phyloP scores from a whole-genome alignment of 768 basidiomycete genomes.

The Boletus tylopilopsis region DNA sequence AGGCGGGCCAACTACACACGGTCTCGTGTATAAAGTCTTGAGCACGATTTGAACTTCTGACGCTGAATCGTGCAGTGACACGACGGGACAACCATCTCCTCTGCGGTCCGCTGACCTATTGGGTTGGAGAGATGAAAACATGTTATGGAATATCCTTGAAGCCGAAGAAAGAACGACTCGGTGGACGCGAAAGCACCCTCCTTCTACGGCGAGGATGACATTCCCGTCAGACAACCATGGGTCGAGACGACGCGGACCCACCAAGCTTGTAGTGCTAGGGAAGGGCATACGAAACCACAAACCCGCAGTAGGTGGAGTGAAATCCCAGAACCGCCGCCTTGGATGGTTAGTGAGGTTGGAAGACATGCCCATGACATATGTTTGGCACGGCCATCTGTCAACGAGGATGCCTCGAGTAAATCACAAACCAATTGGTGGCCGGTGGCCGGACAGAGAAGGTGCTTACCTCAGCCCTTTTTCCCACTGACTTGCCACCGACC shows the following conservation, averaged over 20 bases:
- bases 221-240: slow-evolving; percentile 25
- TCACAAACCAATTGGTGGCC: slow-evolving; percentile 7
- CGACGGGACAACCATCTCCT: slow-evolving; percentile 24
- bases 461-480: too few species aligned
- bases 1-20: slow-evolving; percentile 15
- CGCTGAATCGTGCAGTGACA: slow-evolving; percentile 16
- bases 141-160: slow-evolving; percentile 19
- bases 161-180: slow-evolving; percentile 20
- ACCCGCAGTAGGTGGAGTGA: slow-evolving; percentile 7
- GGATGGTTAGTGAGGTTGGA: slow-evolving; percentile 10
- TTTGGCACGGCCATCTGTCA: slow-evolving; percentile 26
- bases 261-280: slow-evolving; percentile 7
- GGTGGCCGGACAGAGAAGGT: too few species aligned
- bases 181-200: slow-evolving; percentile 20
- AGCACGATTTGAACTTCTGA: slow-evolving; percentile 25
- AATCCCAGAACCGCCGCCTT: slow-evolving; percentile 12
- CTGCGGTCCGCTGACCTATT: slow-evolving; percentile 10
- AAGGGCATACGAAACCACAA: slow-evolving; percentile 22
- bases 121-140: slow-evolving; percentile 12
- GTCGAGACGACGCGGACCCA: slow-evolving; percentile 19
- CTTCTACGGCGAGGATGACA: slow-evolving; percentile 22
- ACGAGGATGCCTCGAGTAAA: slow-evolving; percentile 23
- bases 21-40: slow-evolving; percentile 20
- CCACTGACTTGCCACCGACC: too few species aligned
- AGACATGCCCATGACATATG: slow-evolving; percentile 21